Percentiles rank a stretch among this genome's conserved stretches.
Conservation (phyloP, 805 yeast species). For the Blastobotrys parvus region DNA sequence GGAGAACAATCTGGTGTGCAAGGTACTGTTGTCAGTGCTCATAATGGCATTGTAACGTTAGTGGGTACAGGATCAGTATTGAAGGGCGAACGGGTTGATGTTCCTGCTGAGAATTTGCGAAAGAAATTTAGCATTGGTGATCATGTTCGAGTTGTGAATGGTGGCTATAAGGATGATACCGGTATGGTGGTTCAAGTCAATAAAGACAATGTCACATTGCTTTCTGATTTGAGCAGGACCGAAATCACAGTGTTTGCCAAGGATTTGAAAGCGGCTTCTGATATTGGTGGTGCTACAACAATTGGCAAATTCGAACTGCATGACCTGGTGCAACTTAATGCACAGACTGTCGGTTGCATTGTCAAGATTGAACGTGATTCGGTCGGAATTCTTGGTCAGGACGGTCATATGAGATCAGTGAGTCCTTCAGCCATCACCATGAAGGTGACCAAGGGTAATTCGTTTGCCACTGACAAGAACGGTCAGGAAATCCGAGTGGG, state of each 20-base stretch:
- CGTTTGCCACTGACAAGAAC: conserved; percentile 74
- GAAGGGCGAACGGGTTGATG: conserved; percentile 57
- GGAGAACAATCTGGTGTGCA: conserved; percentile 91
- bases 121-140: conserved; percentile 88
- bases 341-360: conserved; percentile 80
- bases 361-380: conserved; percentile 84
- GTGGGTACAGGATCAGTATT: conserved; percentile 40
- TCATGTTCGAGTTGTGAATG: conserved; percentile 86
- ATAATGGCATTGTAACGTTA: conserved; percentile 52
- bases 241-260: conserved; percentile 92
- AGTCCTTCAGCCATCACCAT: conserved; percentile 78
- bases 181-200: conserved; percentile 82
- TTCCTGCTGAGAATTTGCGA: conserved; percentile 73
- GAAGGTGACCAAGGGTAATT: conserved; percentile 48
- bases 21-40: conserved; percentile 68
- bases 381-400: conserved; percentile 70
- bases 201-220: conserved; percentile 79
- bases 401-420: conserved; percentile 64
- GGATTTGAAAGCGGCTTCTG: conserved; percentile 85
- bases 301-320: conserved; percentile 76
- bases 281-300: conserved; percentile 64
- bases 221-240: conserved; percentile 80
- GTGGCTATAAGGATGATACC: conserved; percentile 87
- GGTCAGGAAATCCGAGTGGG: conserved; percentile 85
- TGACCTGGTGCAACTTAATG: conserved; percentile 81